Evolutionary conservation across 345 rosid genomes (phyloP).

Genomic region (Nephelium lappaceum): DNA sequence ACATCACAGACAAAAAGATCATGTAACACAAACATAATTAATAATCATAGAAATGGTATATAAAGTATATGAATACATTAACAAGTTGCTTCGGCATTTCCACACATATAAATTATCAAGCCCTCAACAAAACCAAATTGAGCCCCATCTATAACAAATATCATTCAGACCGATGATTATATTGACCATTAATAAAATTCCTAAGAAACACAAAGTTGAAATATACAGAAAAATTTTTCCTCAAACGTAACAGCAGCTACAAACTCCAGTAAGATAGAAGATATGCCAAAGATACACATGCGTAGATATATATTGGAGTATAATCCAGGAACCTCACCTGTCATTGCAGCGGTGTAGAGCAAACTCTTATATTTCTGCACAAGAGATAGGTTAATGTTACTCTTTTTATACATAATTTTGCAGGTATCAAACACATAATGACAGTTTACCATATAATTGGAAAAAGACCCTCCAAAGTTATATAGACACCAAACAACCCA

Average conservation of each 20-base stretch:
- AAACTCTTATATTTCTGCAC: constrained; percentile 61
- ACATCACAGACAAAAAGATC: constrained; percentile 20
- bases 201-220: not conserved
- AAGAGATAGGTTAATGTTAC: constrained; percentile 23
- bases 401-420: not conserved
- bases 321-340: constrained; percentile 41
- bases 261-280: not conserved
- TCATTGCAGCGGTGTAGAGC: constrained; percentile 67
- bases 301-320: not conserved
- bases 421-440: not conserved
- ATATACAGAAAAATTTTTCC: not conserved
- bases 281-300: not conserved
- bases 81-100: not conserved
- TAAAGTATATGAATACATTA: constrained; percentile 3
- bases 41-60: not conserved
- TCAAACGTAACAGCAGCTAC: not conserved
- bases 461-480: not conserved
- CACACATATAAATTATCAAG: not conserved
- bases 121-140: not conserved
- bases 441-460: constrained; percentile 1
- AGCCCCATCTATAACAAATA: not conserved
- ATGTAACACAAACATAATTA: constrained; percentile 10
- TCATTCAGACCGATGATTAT: not conserved
- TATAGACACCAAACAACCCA: not conserved
- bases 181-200: not conserved